Evolutionary conservation across 768 basidiomycete species (phyloP).

Genomic region (Crepidotus variabilis): DNA sequence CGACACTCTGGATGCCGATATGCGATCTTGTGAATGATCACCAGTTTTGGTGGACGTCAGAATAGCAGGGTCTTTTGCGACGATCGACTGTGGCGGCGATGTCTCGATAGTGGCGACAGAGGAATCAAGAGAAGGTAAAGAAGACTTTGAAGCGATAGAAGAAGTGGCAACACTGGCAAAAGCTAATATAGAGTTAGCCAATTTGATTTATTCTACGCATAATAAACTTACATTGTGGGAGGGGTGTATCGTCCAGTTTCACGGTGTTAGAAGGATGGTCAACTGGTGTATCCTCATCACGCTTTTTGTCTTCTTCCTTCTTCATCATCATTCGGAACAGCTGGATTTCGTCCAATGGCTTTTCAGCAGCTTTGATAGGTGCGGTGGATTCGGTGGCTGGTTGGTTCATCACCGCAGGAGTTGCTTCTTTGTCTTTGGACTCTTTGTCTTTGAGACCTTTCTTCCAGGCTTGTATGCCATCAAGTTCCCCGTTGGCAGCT

Average conservation of each 20-base stretch:
- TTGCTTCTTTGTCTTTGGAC: slow-evolving; percentile 14
- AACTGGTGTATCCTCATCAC: slow-evolving; percentile 18
- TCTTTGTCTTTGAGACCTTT: slow-evolving; percentile 76
- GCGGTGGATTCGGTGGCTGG: slow-evolving; percentile 6
- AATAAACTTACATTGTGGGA: not conserved
- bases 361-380: slow-evolving; percentile 22
- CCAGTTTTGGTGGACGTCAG: slow-evolving; percentile 2
- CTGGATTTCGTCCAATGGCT: slow-evolving; percentile 76
- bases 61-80: slow-evolving; percentile 1
- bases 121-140: not conserved
- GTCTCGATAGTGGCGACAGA: not conserved
- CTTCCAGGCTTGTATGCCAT: slow-evolving; percentile 87
- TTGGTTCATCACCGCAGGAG: not conserved
- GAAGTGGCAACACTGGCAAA: not conserved
- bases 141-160: slow-evolving; percentile 1
- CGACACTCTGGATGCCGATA: not conserved
- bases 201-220: not conserved
- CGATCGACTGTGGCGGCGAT: not conserved
- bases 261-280: not conserved
- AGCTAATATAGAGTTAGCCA: not conserved
- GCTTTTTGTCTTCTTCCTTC: slow-evolving; percentile 57
- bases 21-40: slow-evolving; percentile 4
- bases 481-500: slow-evolving; percentile 60
- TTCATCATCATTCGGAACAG: slow-evolving; percentile 84
- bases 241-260: not conserved